Conservation (phyloP, 2,329 filamentous ascomycete species). For the Falciphora oryzae region DNA sequence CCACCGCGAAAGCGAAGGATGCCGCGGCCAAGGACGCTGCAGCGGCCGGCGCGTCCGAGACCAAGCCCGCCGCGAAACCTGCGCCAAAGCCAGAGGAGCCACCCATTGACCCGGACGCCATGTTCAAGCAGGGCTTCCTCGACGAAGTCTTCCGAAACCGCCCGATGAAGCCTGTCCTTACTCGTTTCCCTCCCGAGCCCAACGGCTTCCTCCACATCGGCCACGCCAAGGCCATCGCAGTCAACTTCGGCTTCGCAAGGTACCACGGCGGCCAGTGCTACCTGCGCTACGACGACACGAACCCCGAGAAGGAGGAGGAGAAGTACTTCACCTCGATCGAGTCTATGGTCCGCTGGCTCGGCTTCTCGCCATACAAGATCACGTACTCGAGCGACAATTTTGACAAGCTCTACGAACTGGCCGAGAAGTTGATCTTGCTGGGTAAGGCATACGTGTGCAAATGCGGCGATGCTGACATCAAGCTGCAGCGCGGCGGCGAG, state of each 20-base stretch:
- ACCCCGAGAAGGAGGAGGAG: constrained; percentile 89
- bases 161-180: constrained; percentile 56
- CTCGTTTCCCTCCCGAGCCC: constrained; percentile 78
- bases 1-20: constrained; percentile 45
- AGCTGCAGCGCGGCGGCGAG: constrained; percentile 78
- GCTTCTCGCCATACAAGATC: constrained; percentile 69
- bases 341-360: constrained; percentile 79
- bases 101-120: constrained; percentile 52
- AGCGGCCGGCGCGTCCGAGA: constrained; percentile 20
- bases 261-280: constrained; percentile 64
- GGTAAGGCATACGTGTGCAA: constrained; percentile 81
- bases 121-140: constrained; percentile 78
- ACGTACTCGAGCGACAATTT: constrained; percentile 93
- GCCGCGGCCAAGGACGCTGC: constrained; percentile 26
- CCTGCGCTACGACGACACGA: constrained; percentile 68
- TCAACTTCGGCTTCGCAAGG: constrained; percentile 93
- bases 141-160: constrained; percentile 65
- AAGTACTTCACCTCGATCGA: constrained; percentile 84
- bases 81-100: constrained; percentile 40
- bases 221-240: constrained; percentile 89
- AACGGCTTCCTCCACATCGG: constrained; percentile 94
- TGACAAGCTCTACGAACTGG: constrained; percentile 78
- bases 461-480: constrained; percentile 76
- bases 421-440: constrained; percentile 72
- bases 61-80: constrained; percentile 24